Base-by-base conservation (phyloP, 2,329 filamentous ascomycete genomes). In the Aspergillus japonicus region DNA sequence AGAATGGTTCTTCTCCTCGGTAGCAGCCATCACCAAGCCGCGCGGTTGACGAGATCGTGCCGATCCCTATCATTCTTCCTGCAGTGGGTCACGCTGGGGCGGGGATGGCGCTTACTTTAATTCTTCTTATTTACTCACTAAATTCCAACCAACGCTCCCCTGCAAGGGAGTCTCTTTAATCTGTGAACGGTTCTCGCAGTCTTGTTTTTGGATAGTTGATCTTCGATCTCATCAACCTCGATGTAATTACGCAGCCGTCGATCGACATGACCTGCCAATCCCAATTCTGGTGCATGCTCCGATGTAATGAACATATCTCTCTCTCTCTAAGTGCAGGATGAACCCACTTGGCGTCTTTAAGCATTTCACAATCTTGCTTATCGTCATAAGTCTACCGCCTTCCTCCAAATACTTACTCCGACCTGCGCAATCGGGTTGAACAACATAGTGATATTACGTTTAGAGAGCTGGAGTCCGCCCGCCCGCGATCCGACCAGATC, bases 51-150 rank as follows among this genome's bases (percentile, higher is more conserved):
- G 47, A 21, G 47, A 23, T 19, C 35, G 31, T 53, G 58, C 52
- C 55, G 64, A 67, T 64, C 64, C 56, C 59, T 57, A 57, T 56
- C 50, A 53, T 49, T 51, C 47, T 23, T 58, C 31, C 12, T 47
- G 23, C 49, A 19, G 64, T 66, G 66, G 66, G 64, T 67, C 64
- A 53, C 44, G 33, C 44, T 50, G 51, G 62, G 33, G 59, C 61
- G 54, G 63, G 60, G 64, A 66, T 66, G 63, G 64, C 61, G 66
- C 59, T 56, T 66, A 67, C 63, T 60, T 64, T 66, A 66, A 64
- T 67, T 57, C 56, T 55, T 55, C 60, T 66, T 57, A 63, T 62
- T 56, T 66, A 42, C 26, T 50, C 16, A 35, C 58, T 47, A 42
- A n/a, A 39, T 57, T 66, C 50, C 47, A n/a, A 39, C 39, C 23